A percentile compares a stretch with the other conserved stretches of the same genome.
Evolutionary conservation across 225 moss, liverwort and hornwort genomes (phyloP).

Genomic region (Rhytidiadelphus loreus): DNA sequence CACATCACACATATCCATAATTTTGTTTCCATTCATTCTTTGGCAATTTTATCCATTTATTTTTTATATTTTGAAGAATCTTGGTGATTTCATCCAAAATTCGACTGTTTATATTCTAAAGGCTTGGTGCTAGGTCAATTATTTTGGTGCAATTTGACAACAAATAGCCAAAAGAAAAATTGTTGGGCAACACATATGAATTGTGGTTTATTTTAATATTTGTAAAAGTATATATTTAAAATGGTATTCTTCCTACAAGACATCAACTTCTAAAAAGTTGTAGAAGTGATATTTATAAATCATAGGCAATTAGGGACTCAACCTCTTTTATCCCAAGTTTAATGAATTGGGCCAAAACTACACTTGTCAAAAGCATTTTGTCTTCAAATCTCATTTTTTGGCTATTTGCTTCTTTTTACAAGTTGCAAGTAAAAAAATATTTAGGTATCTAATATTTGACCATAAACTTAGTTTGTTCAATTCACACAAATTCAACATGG

Average conservation of each 20-base stretch:
- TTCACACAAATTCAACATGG: not conserved
- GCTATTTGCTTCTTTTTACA: accelerated
- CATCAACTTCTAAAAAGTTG: not conserved
- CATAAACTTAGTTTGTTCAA: not conserved
- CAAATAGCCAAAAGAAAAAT: no score
- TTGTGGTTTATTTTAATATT: accelerated
- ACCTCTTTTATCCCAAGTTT: not conserved
- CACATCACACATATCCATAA: no score
- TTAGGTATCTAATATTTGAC: not conserved
- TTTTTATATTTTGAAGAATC: no score
- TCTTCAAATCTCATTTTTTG: not conserved
- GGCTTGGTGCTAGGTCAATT: no score
- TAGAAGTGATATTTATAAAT: not conserved
- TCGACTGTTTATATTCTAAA: no score
- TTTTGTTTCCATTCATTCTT: no score
- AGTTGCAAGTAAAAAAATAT: not conserved
- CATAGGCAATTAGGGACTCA: accelerated
- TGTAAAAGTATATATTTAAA: not conserved
- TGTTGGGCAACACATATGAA: accelerated
- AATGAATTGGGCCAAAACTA: not conserved
- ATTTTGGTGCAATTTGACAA: no score
- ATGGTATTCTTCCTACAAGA: accelerated
- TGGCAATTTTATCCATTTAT: no score
- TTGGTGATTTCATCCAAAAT: no score
- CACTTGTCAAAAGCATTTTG: not conserved